phyloP scores from a whole-genome alignment of 23 red algal genomes.

The Gracilariopsis chorda region DNA sequence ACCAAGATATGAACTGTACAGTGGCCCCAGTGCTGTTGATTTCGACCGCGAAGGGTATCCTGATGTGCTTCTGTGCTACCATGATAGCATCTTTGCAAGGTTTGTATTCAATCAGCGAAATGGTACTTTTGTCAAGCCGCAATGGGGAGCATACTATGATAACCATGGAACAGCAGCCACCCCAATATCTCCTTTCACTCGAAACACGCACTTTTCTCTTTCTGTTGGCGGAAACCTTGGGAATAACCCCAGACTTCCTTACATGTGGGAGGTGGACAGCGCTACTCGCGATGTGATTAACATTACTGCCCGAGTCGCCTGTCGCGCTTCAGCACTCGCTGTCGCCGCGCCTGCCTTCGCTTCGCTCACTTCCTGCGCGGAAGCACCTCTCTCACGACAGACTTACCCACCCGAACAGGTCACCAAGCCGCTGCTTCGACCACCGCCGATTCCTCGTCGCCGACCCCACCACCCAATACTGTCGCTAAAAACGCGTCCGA shows the following conservation, averaged over 20 bases:
- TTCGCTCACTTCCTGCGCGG: neutral
- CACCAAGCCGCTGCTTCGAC: neutral
- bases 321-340: too few relatives aligned
- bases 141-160: neutral
- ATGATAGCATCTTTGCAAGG: neutral
- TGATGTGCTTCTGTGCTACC: conserved; percentile 46
- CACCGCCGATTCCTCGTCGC: neutral
- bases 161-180: neutral
- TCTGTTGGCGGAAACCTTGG: conserved; percentile 17
- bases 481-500: neutral
- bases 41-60: conserved; percentile 57
- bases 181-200: neutral
- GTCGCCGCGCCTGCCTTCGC: neutral
- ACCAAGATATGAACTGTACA: neutral
- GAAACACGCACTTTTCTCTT: neutral
- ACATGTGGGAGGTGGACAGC: conserved; percentile 14
- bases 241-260: neutral
- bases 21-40: conserved; percentile 50
- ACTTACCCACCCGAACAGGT: neutral
- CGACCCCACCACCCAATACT: neutral
- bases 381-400: neutral
- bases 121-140: conserved; percentile 9
- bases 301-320: too few relatives aligned
- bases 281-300: neutral
- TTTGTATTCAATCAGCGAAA: conserved; percentile 46